Evolutionary conservation across 2,329 filamentous ascomycete genomes (phyloP).

Genomic region (Hymenoscyphus repandus): DNA sequence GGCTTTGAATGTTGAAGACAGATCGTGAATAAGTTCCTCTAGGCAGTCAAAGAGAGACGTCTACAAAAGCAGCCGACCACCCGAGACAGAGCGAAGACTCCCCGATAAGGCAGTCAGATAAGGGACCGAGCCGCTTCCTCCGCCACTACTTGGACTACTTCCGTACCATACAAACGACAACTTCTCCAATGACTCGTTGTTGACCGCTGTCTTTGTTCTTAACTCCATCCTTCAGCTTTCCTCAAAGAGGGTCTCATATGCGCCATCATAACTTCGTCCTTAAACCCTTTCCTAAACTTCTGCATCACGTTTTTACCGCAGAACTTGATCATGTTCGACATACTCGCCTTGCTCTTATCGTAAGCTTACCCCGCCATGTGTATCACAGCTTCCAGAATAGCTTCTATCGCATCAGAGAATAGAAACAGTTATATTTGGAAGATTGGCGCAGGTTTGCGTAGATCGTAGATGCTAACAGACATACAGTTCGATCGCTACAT

Average conservation of each 20-base stretch:
- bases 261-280: constrained; percentile 1
- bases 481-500: constrained; percentile 73
- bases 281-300: background rate
- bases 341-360: constrained; percentile 73
- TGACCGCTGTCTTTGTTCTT: constrained; percentile 9
- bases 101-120: too few species aligned
- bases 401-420: constrained; percentile 7
- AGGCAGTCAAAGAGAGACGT: too few species aligned
- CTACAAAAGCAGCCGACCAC: too few species aligned
- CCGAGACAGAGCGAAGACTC: too few species aligned
- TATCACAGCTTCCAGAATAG: background rate
- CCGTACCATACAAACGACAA: background rate
- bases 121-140: too few species aligned
- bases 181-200: constrained; percentile 9
- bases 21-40: too few species aligned
- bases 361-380: constrained; percentile 42
- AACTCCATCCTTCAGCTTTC: background rate
- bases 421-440: background rate
- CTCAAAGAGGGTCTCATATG: constrained; percentile 2
- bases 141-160: too few species aligned
- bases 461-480: constrained; percentile 17
- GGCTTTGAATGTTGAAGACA: too few species aligned
- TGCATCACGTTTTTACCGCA: background rate
- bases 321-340: constrained; percentile 60
- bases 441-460: background rate